Base-by-base conservation (phyloP, 108 stramenopile species). In the Skeletonema tropicum region DNA sequence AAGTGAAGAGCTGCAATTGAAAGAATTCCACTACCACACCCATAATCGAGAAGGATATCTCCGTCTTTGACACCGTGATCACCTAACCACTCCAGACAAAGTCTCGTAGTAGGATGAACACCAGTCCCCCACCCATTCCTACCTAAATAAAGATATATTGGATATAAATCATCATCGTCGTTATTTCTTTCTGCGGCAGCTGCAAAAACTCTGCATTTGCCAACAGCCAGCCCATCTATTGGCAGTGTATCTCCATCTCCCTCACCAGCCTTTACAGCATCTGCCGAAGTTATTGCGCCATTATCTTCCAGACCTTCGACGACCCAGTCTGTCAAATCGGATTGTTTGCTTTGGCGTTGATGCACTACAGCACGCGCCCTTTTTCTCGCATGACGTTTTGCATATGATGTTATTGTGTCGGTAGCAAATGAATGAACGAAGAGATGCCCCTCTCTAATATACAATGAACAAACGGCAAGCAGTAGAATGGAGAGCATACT, bases 81-180 rank as follows among this genome's bases (percentile, higher is more conserved):
- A 30, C 30, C 46, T 33, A 91, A 61, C 80, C 85, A 92, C 71
- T 84, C 77, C 36, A 92, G 64, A 66, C 92, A 92, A 14, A 92
- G 77, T 41, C 88, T 85, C 32, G 92, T 92, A 1, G 92, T 89
- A 13, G 89, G 88, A 66, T 93, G 92, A 42, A 90, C 89, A 6
- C 92, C 92, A 5, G 92, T 89, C 25, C 92, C 92, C 65, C 71
- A 78, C 21, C 72, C 77, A 21, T 73, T 73, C 25, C 77, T 13
- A 5, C 63, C 77, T 17, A 55, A 12, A 14, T 73, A 58, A 6
- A 67, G 58, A 30, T 65, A 42, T 31, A 87, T 81, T 23, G 65
- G 61, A 21, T 74, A 58, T 45, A 71, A 57, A 19, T 74, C 66
- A n/a, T 70, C 80, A 49, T 60, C 52, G 38, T 71, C 25, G 13